Conservation (phyloP, 495 filamentous ascomycete species). For the Saxispiralis lemnorum region DNA sequence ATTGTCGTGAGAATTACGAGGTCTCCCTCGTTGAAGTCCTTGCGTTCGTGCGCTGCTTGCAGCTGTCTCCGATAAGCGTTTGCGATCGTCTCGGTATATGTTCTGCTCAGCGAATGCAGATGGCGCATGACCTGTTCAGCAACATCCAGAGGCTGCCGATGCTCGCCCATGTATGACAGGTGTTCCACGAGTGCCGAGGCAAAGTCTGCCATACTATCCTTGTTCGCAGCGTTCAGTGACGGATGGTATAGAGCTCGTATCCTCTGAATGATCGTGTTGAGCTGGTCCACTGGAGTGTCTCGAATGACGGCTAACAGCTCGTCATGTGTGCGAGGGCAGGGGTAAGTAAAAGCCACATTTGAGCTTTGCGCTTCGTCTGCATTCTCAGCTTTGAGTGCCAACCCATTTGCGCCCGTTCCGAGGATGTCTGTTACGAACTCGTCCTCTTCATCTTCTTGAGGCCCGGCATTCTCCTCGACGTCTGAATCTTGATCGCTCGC, state of each 20-base stretch:
- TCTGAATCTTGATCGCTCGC: constrained; percentile 35
- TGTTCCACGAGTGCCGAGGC: constrained; percentile 60
- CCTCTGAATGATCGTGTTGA: constrained; percentile 67
- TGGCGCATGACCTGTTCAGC: constrained; percentile 57
- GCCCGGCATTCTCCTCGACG: constrained; percentile 30
- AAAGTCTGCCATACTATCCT: constrained; percentile 60
- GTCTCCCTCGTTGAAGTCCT: constrained; percentile 54
- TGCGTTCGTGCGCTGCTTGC: constrained; percentile 40
- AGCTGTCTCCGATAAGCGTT: constrained; percentile 60
- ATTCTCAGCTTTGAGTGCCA: constrained; percentile 25
- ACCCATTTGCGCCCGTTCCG: constrained; percentile 29
- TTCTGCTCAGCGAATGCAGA: constrained; percentile 73
- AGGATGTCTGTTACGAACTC: constrained; percentile 52
- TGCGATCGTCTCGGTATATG: constrained; percentile 56
- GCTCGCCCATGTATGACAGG: constrained; percentile 44
- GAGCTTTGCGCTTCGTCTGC: constrained; percentile 28
- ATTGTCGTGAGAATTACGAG: constrained; percentile 67
- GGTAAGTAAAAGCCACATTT: constrained; percentile 61
- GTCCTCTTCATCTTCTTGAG: constrained; percentile 37
- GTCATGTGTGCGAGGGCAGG: constrained; percentile 59
- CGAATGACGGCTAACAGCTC: constrained; percentile 51
- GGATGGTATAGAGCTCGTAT: constrained; percentile 80
- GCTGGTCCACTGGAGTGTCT: constrained; percentile 38
- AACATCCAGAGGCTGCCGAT: constrained; percentile 37
- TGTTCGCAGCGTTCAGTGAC: constrained; percentile 70